Evolutionary conservation across 1,284 basidiomycete genomes (phyloP), one percentile per base, ranked within the genome.

Genomic region (Ganoderma resinaceum): DNA sequence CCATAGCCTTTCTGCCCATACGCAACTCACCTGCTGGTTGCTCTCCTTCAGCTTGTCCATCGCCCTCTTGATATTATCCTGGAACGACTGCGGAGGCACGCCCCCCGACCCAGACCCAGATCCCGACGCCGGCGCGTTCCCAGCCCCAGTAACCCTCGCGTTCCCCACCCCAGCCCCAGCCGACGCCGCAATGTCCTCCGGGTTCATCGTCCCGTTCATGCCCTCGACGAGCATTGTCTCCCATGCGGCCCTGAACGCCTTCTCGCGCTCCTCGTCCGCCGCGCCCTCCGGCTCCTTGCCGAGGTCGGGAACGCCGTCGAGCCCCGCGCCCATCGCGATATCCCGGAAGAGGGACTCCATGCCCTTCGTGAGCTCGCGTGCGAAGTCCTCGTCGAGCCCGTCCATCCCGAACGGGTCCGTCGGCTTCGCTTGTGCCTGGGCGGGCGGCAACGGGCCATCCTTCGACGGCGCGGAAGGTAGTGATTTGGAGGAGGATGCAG

Each of bases 271-370:
- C 61, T 81, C 80, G 52, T 85, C 82, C 60, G 80, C 78, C 35
- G 77, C 77, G 20, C 72, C 76, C 68, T 81, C 81, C 52, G 80
- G 78, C 33, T 82, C 80, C 42, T 79, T 77, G 37, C 75, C 76
- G 11, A 72, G 74, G 66, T 77, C 49, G 2, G 70, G 67, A 35
- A 72, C 74, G 7, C 96, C 84, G 74, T 90, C 91, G n/a, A 72
- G 67, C 33, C 77, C 78, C 3, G 73, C 77, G 65, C 78, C 59
- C 14, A 66, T 62, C 23, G 72, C 75, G 14, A 97, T 84, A 75
- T 91, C 91, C 26, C 86, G 85, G 84, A 98, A 89, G 58, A 98
- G 85, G n/a, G 83, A 83, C 77, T 95, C 94, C 95, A 98, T 97
- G 38, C 89, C 92, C 76, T 87, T 85, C 7, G 91, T 89, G 57